A percentile compares a stretch with the other conserved stretches of the same genome.
Conservation (phyloP, 1,284 basidiomycete species). For the Porodaedalea pini region DNA sequence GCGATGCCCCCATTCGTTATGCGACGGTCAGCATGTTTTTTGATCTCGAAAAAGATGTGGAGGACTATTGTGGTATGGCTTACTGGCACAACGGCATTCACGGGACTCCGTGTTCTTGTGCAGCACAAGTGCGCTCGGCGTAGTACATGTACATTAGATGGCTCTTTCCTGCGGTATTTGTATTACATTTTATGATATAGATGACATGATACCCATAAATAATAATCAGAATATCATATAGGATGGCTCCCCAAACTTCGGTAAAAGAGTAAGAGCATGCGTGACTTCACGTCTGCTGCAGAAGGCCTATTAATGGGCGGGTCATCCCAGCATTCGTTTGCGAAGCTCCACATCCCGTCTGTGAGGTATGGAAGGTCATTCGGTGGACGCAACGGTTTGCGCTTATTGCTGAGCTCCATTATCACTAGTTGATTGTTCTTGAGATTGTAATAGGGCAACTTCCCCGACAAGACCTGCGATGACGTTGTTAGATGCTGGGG, state of each 20-base stretch:
- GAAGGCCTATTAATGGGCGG: too few relatives aligned
- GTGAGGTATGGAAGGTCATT: too few relatives aligned
- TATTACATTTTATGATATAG: neutral
- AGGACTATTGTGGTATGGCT: conserved; percentile 18
- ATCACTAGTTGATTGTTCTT: too few relatives aligned
- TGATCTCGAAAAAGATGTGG: conserved; percentile 16
- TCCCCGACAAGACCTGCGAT: too few relatives aligned
- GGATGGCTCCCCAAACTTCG: neutral
- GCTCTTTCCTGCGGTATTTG: neutral
- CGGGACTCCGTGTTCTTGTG: conserved; percentile 9
- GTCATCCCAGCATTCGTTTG: too few relatives aligned
- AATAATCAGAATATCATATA: neutral
- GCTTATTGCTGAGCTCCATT: too few relatives aligned
- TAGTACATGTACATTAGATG: neutral
- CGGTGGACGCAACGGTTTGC: too few relatives aligned
- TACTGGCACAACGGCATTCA: conserved; percentile 20
- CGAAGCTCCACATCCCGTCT: too few relatives aligned
- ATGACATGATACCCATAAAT: neutral
- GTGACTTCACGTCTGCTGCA: too few relatives aligned
- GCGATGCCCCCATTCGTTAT: conserved; percentile 18
- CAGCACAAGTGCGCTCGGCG: neutral
- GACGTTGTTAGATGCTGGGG: too few relatives aligned
- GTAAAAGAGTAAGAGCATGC: conserved; percentile 5
- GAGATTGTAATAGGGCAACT: too few relatives aligned
- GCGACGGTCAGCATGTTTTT: conserved; percentile 20